These are phyloP conservation scores for Pterocarpus santalinus DNA, from an alignment of 306 rosid genomes.

Conservation along the genomic window DNA sequence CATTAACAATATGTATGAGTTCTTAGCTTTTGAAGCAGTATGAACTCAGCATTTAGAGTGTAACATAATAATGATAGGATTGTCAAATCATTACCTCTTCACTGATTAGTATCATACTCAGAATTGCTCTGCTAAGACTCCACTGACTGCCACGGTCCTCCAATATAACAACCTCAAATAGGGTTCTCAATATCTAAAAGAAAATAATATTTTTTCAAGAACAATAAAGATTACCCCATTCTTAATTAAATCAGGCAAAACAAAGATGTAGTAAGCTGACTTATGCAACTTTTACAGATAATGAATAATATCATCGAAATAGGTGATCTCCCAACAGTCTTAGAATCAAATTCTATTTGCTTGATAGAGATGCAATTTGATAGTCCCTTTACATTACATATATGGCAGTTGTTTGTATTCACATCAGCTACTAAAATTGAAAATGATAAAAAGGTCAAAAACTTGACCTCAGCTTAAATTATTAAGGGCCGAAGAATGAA, in stretches of 20 bases:
- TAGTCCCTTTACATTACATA: background rate
- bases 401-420: background rate
- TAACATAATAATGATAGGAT: constrained; percentile 8
- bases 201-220: background rate
- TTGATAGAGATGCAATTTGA: background rate
- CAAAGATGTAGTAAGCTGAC: background rate
- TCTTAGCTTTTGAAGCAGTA: constrained; percentile 17
- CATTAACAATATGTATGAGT: background rate
- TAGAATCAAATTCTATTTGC: background rate
- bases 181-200: constrained; percentile 75
- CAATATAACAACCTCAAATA: constrained; percentile 85
- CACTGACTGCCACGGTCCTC: constrained; percentile 90
- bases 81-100: constrained; percentile 67
- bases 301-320: background rate
- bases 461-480: background rate
- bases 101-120: constrained; percentile 83
- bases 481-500: background rate
- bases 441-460: background rate
- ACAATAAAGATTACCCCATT: constrained; percentile 1
- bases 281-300: background rate
- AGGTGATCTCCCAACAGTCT: background rate
- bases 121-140: constrained; percentile 89
- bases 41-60: constrained; percentile 4
- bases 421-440: background rate
- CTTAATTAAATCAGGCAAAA: constrained; percentile 20